These are phyloP conservation scores for Crithidia bombi DNA, from an alignment of 208 protist species.

Conservation along the genomic window DNA sequence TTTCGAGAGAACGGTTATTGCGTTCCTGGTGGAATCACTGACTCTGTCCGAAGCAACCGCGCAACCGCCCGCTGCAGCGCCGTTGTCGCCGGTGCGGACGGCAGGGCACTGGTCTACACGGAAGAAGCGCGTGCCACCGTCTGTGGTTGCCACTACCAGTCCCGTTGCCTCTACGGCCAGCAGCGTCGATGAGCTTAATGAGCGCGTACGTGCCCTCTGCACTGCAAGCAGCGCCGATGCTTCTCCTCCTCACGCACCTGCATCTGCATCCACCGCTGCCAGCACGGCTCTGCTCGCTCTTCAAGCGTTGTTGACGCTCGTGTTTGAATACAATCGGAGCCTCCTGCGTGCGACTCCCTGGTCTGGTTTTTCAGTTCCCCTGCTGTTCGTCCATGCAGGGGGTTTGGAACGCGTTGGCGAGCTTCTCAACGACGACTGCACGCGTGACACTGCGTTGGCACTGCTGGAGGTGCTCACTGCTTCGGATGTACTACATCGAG, in stretches of 20 bases:
- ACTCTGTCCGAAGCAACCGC: neutral
- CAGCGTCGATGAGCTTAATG: neutral
- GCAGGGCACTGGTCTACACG: conserved; percentile 23
- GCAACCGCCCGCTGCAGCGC: neutral
- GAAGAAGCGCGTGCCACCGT: neutral
- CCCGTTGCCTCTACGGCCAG: neutral
- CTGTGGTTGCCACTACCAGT: neutral
- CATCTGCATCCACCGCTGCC: neutral
- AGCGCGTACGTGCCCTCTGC: neutral
- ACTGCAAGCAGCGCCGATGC: neutral
- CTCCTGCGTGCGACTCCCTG: neutral
- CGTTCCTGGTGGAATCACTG: conserved; percentile 35
- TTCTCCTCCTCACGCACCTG: neutral
- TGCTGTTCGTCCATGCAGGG: conserved; percentile 35
- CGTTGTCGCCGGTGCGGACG: conserved; percentile 21
- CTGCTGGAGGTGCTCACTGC: conserved; percentile 58
- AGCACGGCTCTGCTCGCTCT: conserved; percentile 27
- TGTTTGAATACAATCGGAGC: conserved; percentile 43
- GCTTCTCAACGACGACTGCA: conserved; percentile 3
- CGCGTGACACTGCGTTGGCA: conserved; percentile 10
- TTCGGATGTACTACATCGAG: conserved; percentile 13
- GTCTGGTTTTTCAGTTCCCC: conserved; percentile 25
- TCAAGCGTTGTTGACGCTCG: conserved; percentile 34
- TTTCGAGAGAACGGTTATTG: conserved; percentile 23
- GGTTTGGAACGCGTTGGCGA: conserved; percentile 39